Base-by-base conservation (phyloP, 2,329 filamentous ascomycete species). In the Trichophyton benhamiae region DNA sequence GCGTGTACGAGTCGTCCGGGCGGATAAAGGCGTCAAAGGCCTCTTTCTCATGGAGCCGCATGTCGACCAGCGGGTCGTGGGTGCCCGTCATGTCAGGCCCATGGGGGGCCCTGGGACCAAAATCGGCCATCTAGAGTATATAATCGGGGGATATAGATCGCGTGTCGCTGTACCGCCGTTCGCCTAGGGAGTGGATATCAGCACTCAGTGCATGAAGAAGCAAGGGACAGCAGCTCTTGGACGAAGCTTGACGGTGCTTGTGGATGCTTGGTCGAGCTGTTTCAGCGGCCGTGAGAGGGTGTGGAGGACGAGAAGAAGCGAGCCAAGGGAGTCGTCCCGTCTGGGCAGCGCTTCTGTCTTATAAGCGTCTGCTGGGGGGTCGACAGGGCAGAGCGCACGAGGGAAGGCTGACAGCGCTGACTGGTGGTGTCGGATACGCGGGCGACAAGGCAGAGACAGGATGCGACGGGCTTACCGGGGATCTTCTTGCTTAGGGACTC, bases 1-100 rank as follows among this genome's bases (percentile, higher is more conserved):
- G 76, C 61, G 87, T 89, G 77, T 92, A 96, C 65, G 85, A 87
- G 77, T 97, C 92, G 70, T 95, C 89, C 1, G 92, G 92, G 61
- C 88, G 87, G 61, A 95, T 87, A 62, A 96, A 79, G 67, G 87
- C 83, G 68, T 87, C 82, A 78, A 96, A 95, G 68, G 86, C 81
- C 48, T 77, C 79, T 64, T 78, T 78, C 71, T 88, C 85, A 62
- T 80, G 76, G 41, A 75, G 70, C 65, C 78, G 80, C 83, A 86
- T 86, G 42, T 75, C 70, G 67, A 75, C 72, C 57, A 76, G 67
- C 38, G 74, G 72, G 42, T 75, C 71, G 64, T 78, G 77, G 44
- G 69, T 72, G 59, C 75, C 76, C 59, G 72, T 68, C 72, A 78
- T 75, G 64, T 78, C 77, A 25, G 77, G 76, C 62, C 77, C 77